Evolutionary conservation across 306 rosid genomes (phyloP).

Genomic region (Glycyrrhiza uralensis): DNA sequence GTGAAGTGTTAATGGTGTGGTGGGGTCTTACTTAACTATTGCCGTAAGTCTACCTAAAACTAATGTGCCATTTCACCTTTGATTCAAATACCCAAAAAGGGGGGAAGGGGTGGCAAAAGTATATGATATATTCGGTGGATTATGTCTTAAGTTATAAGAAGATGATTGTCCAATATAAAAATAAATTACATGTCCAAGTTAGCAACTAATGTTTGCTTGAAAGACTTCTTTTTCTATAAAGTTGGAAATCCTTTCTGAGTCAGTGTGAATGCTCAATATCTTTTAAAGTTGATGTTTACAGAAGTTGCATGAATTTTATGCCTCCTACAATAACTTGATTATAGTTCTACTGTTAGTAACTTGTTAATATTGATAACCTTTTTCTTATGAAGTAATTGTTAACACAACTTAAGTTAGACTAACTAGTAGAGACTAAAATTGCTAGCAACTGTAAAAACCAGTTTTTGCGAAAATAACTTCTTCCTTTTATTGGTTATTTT

Average conservation of each 20-base stretch:
- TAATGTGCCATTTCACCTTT: slow-evolving; percentile 11
- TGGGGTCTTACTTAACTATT: slow-evolving; percentile 32
- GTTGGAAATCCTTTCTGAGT: neutral
- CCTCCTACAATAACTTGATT: neutral
- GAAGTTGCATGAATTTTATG: neutral
- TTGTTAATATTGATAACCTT: too few species aligned
- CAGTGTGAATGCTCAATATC: neutral
- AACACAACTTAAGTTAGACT: too few species aligned
- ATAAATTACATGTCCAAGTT: neutral
- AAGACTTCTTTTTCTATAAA: neutral
- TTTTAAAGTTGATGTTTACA: neutral
- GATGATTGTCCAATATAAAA: neutral
- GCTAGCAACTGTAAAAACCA: slow-evolving; percentile 7
- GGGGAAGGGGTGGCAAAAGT: neutral
- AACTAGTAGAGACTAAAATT: too few species aligned
- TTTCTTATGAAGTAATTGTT: too few species aligned
- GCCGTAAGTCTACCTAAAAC: neutral
- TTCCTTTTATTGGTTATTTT: neutral
- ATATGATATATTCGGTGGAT: slow-evolving; percentile 8
- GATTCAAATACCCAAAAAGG: neutral
- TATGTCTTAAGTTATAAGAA: slow-evolving; percentile 6
- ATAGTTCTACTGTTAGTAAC: neutral
- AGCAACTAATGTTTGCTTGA: neutral
- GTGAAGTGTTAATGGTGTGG: slow-evolving; percentile 5
- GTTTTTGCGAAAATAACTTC: neutral